Conservation (phyloP, 2,329 filamentous ascomycete species). For the Westerdykella sp. region DNA sequence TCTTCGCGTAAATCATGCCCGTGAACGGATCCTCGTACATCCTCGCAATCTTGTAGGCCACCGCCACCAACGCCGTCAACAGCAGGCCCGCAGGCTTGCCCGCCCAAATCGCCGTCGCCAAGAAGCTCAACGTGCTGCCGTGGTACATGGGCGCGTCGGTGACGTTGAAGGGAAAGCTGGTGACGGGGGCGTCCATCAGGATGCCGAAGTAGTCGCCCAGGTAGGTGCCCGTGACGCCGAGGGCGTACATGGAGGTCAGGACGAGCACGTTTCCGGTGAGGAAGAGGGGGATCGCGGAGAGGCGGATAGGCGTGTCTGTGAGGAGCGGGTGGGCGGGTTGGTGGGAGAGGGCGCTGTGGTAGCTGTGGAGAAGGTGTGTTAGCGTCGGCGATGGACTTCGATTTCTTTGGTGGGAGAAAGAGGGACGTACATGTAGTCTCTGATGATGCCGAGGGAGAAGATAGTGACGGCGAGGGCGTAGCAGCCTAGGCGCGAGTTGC, state of each 20-base stretch:
- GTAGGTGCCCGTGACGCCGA: constrained; percentile 93
- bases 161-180: constrained; percentile 92
- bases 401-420: constrained; percentile 1
- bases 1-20: constrained; percentile 82
- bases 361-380: not conserved
- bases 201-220: constrained; percentile 98
- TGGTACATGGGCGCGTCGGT: constrained; percentile 93
- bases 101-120: constrained; percentile 77
- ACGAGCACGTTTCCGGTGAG: constrained; percentile 76
- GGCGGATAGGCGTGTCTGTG: constrained; percentile 43
- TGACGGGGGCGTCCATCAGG: constrained; percentile 91
- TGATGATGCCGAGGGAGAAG: constrained; percentile 83
- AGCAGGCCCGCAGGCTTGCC: constrained; percentile 82
- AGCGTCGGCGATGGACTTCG: not conserved
- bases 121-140: constrained; percentile 85
- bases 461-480: constrained; percentile 84
- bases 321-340: constrained; percentile 62
- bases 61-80: constrained; percentile 66
- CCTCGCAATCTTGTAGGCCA: constrained; percentile 75
- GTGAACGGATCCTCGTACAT: constrained; percentile 94
- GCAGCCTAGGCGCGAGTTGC: constrained; percentile 72
- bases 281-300: constrained; percentile 66
- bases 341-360: constrained; percentile 46
- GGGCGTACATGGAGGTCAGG: constrained; percentile 78
- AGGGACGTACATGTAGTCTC: constrained; percentile 54